Conservation (phyloP, 768 basidiomycete species). For the Holtermannia corniformis region DNA sequence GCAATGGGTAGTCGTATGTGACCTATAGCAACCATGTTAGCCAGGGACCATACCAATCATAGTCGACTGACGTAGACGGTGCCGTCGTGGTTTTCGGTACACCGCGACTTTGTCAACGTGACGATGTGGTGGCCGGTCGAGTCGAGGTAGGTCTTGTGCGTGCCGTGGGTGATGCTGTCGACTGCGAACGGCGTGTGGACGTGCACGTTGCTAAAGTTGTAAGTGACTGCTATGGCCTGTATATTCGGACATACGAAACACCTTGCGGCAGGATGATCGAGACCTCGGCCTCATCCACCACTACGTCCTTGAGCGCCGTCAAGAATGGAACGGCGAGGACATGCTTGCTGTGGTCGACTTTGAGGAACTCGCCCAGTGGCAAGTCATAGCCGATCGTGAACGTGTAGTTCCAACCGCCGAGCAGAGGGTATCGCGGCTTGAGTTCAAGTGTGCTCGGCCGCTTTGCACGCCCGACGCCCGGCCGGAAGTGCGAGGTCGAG, state of each 20-base stretch:
- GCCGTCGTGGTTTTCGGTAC: constrained; percentile 70
- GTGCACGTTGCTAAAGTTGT: constrained; percentile 57
- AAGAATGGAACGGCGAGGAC: constrained; percentile 75
- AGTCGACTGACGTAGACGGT: constrained; percentile 62
- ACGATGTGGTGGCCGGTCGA: constrained; percentile 76
- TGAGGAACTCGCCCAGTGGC: constrained; percentile 56
- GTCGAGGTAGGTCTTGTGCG: constrained; percentile 80
- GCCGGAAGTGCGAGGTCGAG: constrained; percentile 78
- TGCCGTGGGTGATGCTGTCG: constrained; percentile 52
- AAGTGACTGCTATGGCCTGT: background rate
- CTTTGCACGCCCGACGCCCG: constrained; percentile 55
- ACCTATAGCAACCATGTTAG: constrained; percentile 49
- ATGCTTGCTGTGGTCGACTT: constrained; percentile 57
- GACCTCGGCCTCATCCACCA: constrained; percentile 69
- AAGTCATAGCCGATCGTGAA: constrained; percentile 92
- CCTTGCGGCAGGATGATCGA: constrained; percentile 84
- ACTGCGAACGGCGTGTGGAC: constrained; percentile 70
- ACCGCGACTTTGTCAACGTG: constrained; percentile 58
- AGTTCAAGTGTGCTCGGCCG: constrained; percentile 53
- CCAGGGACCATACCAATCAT: constrained; percentile 1
- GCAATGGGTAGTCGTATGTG: constrained; percentile 69
- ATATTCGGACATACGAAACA: constrained; percentile 70
- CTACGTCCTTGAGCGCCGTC: constrained; percentile 67
- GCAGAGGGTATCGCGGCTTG: constrained; percentile 76
- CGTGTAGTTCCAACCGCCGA: constrained; percentile 96